Evolutionary conservation across 805 yeast species (phyloP).

Genomic region (Wickerhamomyces canadensis): DNA sequence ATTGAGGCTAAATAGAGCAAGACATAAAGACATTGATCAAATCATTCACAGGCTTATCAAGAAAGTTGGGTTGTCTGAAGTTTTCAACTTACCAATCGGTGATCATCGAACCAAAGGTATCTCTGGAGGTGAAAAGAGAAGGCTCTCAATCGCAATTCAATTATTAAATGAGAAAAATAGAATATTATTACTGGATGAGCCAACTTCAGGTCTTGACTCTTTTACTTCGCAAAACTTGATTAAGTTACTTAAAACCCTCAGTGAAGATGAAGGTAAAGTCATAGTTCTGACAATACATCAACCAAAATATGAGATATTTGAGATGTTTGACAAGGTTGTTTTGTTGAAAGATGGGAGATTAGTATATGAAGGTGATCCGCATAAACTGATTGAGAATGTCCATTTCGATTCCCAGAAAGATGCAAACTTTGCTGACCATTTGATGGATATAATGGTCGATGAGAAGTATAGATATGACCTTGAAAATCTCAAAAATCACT

Average conservation of each 20-base stretch:
- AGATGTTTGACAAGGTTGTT: constrained; percentile 68
- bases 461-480: constrained; percentile 35
- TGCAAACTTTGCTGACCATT: constrained; percentile 70
- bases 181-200: constrained; percentile 74
- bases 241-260: constrained; percentile 49
- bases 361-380: constrained; percentile 58
- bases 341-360: constrained; percentile 31
- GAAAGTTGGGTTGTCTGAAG: constrained; percentile 55
- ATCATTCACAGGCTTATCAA: constrained; percentile 54
- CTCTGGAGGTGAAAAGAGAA: constrained; percentile 76
- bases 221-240: constrained; percentile 69
- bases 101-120: constrained; percentile 56
- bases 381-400: constrained; percentile 43
- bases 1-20: constrained; percentile 48
- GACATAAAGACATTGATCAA: constrained; percentile 36
- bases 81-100: constrained; percentile 37
- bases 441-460: constrained; percentile 63
- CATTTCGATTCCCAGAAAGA: constrained; percentile 21
- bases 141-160: constrained; percentile 80
- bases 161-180: constrained; percentile 60
- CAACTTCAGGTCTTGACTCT: constrained; percentile 84
- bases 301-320: constrained; percentile 64
- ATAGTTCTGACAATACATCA: constrained; percentile 79
- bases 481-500: constrained; percentile 9
- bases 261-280: constrained; percentile 53